Conservation (phyloP, 2,329 filamentous ascomycete species). For the Trichoderma arundinaceum region DNA sequence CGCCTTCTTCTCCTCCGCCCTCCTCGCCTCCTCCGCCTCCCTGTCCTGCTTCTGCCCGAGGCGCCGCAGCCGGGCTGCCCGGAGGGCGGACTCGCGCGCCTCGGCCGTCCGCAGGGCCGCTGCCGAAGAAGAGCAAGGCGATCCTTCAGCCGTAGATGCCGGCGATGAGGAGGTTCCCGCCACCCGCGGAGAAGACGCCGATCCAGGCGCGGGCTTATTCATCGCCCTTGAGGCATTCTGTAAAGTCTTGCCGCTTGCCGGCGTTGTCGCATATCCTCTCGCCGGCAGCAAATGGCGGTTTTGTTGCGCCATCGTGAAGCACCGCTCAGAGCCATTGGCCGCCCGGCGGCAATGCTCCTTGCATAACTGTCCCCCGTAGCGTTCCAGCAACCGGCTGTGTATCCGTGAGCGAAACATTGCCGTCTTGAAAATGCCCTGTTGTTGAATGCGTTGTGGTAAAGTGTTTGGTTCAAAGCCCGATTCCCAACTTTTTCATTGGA, state of each 20-base stretch:
- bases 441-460: not conserved
- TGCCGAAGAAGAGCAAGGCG: not conserved
- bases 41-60: slow-evolving; percentile 32
- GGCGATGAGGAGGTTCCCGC: not conserved
- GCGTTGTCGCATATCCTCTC: not conserved
- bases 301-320: not conserved
- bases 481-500: no score
- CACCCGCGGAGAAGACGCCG: not conserved
- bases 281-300: no score
- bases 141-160: not conserved
- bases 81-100: slow-evolving; percentile 36
- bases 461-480: not conserved
- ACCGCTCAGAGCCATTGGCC: not conserved
- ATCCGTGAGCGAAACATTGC: slow-evolving; percentile 26
- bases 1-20: slow-evolving; percentile 40
- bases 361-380: slow-evolving; percentile 2
- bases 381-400: slow-evolving; percentile 1
- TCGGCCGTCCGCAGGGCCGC: slow-evolving; percentile 36
- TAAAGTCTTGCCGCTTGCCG: not conserved
- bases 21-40: slow-evolving; percentile 35
- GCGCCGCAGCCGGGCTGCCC: slow-evolving; percentile 36
- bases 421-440: not conserved
- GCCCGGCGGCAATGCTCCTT: not conserved
- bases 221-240: not conserved
- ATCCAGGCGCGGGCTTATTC: not conserved